phyloP scores from a whole-genome alignment of 1,139 yeast species.

The Sugiyamaella sp. region DNA sequence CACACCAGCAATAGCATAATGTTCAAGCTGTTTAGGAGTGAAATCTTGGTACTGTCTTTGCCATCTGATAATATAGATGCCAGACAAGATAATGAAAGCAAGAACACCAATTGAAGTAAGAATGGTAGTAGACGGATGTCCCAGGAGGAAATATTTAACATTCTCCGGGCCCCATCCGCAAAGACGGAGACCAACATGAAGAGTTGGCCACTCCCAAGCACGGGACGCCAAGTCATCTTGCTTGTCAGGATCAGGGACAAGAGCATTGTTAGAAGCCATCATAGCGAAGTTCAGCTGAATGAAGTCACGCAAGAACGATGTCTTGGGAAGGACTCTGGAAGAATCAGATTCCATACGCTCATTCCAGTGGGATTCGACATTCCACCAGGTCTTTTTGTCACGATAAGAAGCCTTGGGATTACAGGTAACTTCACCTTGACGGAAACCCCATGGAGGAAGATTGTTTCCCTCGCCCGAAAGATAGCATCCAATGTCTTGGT shows the following conservation, averaged over 20 bases:
- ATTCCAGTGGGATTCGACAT: constrained; percentile 83
- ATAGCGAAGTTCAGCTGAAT: constrained; percentile 92
- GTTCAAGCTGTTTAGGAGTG: constrained; percentile 45
- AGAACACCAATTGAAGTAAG: constrained; percentile 73
- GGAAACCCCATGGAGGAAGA: constrained; percentile 97
- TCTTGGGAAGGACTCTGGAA: constrained; percentile 77
- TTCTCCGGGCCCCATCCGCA: constrained; percentile 90
- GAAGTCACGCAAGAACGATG: constrained; percentile 85
- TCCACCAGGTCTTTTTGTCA: constrained; percentile 99
- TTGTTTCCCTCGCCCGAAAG: constrained; percentile 77
- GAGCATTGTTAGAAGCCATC: constrained; percentile 98
- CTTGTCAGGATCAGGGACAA: constrained; percentile 90
- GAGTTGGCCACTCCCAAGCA: constrained; percentile 99
- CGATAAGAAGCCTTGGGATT: constrained; percentile 71
- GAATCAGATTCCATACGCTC: constrained; percentile 68
- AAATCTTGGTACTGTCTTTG: constrained; percentile 87
- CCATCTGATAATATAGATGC: constrained; percentile 77
- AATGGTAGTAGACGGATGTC: constrained; percentile 96
- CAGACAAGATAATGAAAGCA: constrained; percentile 59
- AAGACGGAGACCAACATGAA: constrained; percentile 88
- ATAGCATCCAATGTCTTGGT: constrained; percentile 74
- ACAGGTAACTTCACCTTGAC: constrained; percentile 96
- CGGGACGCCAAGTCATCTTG: constrained; percentile 87
- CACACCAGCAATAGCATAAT: constrained; percentile 77
- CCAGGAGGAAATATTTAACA: constrained; percentile 84